A percentile compares a stretch with the other conserved stretches of the same genome.
phyloP scores from a whole-genome alignment of 495 filamentous ascomycete genomes.

The Penicillium manginii region DNA sequence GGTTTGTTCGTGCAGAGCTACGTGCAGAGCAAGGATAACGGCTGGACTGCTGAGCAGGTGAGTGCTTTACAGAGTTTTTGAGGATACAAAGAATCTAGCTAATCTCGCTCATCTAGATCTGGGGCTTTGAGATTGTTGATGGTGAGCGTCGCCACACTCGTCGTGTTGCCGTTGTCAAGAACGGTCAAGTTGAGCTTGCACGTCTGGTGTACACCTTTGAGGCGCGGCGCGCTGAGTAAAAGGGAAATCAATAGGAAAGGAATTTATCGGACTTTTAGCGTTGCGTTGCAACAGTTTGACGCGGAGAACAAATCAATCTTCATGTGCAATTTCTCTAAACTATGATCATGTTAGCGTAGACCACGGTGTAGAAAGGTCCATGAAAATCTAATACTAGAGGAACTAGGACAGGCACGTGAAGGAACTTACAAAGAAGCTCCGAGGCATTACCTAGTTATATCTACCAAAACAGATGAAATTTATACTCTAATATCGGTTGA shows the following conservation, averaged over 20 bases:
- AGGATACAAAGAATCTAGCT: not conserved
- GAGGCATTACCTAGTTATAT: no score
- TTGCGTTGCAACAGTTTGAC: not conserved
- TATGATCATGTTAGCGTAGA: no score
- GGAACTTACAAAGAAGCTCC: no score
- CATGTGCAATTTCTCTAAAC: not conserved
- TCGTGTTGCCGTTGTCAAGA: conserved; percentile 67
- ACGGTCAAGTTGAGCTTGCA: conserved; percentile 59
- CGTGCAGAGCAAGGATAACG: conserved; percentile 43
- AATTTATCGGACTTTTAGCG: not conserved
- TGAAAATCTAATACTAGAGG: not conserved
- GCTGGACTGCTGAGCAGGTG: conserved; percentile 58
- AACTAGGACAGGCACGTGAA: no score
- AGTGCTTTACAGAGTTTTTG: conserved; percentile 8
- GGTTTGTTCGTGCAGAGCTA: conserved; percentile 50
- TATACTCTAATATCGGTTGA: not conserved
- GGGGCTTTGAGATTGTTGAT: conserved; percentile 64
- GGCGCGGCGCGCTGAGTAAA: conserved; percentile 11
- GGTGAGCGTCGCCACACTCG: conserved; percentile 69
- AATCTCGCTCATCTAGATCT: conserved; percentile 44
- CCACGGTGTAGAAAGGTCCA: no score
- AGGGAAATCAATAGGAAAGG: not conserved
- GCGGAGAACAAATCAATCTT: not conserved
- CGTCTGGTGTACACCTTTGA: conserved; percentile 76
- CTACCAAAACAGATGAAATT: not conserved